Percentiles rank a stretch among this genome's conserved stretches.
Conservation (phyloP, 306 rosid genomes). For the Quercus suber region DNA sequence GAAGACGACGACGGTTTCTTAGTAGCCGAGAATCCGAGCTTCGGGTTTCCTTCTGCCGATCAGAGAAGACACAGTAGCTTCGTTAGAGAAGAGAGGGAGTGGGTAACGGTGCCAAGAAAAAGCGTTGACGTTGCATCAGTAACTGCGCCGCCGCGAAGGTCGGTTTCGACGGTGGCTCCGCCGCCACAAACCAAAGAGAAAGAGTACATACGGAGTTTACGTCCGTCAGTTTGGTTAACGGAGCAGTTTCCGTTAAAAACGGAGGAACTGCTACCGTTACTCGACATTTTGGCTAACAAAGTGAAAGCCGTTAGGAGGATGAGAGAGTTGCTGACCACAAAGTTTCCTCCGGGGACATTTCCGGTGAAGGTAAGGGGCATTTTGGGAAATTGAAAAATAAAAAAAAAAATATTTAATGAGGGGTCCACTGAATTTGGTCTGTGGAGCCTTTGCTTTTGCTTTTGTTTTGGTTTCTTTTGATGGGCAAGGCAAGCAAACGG, state of each 20-base stretch:
- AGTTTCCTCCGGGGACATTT: constrained; percentile 88
- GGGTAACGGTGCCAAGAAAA: constrained; percentile 66
- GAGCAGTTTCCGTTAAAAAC: constrained; percentile 94
- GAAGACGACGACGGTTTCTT: constrained; percentile 94
- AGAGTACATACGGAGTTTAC: constrained; percentile 70
- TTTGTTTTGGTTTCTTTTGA: constrained; percentile 37
- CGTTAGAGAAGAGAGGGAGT: constrained; percentile 75
- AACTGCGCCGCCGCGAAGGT: constrained; percentile 37
- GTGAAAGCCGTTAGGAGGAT: constrained; percentile 91
- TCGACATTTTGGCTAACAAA: constrained; percentile 86
- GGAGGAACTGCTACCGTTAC: constrained; percentile 83
- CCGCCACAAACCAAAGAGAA: constrained; percentile 72
- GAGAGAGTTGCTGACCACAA: constrained; percentile 91
- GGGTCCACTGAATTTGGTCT: background rate
- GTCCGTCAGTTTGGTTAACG: constrained; percentile 93
- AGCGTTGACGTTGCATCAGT: constrained; percentile 65
- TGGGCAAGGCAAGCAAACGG: constrained; percentile 22
- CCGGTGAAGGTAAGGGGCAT: constrained; percentile 85
- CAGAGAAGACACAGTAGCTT: constrained; percentile 86
- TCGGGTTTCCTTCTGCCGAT: constrained; percentile 44
- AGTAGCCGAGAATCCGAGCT: constrained; percentile 81
- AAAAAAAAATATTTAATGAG: background rate
- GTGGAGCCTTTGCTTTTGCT: constrained; percentile 10
- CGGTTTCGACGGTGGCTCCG: constrained; percentile 22
- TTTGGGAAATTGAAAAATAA: background rate